Conservation (phyloP, 176 grass and related monocot species). For the Alloteropsis semialata region DNA sequence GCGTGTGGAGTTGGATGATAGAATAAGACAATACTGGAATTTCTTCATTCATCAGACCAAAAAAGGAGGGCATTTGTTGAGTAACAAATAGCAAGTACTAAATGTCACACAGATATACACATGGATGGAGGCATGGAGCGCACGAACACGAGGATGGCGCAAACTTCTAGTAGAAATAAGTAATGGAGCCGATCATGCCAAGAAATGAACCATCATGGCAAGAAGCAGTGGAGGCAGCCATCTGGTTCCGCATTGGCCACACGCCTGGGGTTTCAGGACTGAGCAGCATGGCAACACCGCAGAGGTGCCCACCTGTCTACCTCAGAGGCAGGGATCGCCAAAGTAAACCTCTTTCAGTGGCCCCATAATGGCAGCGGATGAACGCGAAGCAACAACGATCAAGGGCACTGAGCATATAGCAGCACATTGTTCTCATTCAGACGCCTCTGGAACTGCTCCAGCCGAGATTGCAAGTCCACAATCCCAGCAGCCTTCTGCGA, state of each 20-base stretch:
- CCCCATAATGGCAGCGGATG: neutral
- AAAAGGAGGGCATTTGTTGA: slow-evolving; percentile 10
- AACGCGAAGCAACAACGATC: slow-evolving; percentile 12
- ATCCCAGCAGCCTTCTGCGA: slow-evolving; percentile 89
- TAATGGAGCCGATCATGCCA: slow-evolving; percentile 7
- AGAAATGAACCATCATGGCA: neutral
- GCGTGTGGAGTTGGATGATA: neutral
- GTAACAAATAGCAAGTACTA: slow-evolving; percentile 11
- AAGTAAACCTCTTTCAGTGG: slow-evolving; percentile 6
- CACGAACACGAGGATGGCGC: neutral
- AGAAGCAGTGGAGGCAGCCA: slow-evolving; percentile 15
- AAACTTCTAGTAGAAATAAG: slow-evolving; percentile 34
- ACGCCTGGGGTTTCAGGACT: slow-evolving; percentile 8
- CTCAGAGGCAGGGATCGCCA: neutral
- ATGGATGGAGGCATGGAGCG: neutral
- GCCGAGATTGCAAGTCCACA: slow-evolving; percentile 59
- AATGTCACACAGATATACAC: slow-evolving; percentile 28
- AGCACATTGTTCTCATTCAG: slow-evolving; percentile 76
- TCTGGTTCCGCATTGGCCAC: slow-evolving; percentile 14
- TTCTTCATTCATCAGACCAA: neutral
- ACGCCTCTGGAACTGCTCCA: slow-evolving; percentile 77
- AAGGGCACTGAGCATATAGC: slow-evolving; percentile 55
- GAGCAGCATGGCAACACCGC: neutral
- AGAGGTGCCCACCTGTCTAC: neutral
- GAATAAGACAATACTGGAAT: neutral